Conservation (phyloP, 352 stramenopile species). For the Globisporangium nunn region DNA sequence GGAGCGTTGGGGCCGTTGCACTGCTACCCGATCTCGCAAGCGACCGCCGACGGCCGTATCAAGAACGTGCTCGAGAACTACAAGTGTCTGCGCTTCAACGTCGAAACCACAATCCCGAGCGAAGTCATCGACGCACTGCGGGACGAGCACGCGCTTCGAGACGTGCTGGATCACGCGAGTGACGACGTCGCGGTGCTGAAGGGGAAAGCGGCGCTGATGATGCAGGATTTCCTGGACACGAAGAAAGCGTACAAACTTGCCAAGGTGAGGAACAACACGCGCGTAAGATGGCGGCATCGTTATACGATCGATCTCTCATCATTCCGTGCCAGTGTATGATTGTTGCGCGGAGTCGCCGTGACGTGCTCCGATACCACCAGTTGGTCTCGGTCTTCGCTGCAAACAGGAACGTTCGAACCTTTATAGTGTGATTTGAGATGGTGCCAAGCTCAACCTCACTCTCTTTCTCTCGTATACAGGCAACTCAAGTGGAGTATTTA, state of each 20-base stretch:
- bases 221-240: conserved; percentile 48
- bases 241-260: conserved; percentile 17
- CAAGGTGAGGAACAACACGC: conserved; percentile 20
- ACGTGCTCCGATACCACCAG: conserved; percentile 73
- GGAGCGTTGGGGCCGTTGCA: conserved; percentile 41
- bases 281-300: conserved; percentile 1
- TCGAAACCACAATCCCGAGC: conserved; percentile 50
- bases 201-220: conserved; percentile 64
- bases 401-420: conserved; percentile 30
- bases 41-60: conserved; percentile 43
- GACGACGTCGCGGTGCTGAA: conserved; percentile 55
- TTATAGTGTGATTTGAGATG: neutral
- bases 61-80: conserved; percentile 69
- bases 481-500: conserved; percentile 58
- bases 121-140: conserved; percentile 27
- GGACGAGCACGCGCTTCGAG: conserved; percentile 20
- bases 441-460: neutral
- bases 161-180: conserved; percentile 55
- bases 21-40: conserved; percentile 62
- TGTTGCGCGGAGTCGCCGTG: conserved; percentile 64
- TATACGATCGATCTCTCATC: neutral
- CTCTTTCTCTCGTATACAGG: conserved; percentile 8
- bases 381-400: conserved; percentile 47
- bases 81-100: conserved; percentile 35
- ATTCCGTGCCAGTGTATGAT: conserved; percentile 55